Percentiles rank a stretch among this genome's conserved stretches.
phyloP scores from a whole-genome alignment of 148 eudicot genomes.

The Arbutus unedo region DNA sequence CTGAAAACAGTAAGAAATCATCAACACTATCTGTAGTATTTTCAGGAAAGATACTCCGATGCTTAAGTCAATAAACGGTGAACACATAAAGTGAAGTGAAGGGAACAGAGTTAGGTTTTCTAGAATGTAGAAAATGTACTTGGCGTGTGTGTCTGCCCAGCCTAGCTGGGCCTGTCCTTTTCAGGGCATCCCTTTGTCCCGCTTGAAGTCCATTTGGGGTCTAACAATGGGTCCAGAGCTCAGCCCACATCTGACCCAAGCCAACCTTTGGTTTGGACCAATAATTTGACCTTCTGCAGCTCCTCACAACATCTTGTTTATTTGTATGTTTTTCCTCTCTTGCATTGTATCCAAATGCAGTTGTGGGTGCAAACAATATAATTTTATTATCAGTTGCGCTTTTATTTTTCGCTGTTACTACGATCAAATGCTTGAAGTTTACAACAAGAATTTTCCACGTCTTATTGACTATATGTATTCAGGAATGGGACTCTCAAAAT shows the following conservation, averaged over 20 bases:
- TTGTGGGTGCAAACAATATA: background rate
- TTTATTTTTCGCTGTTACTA: background rate
- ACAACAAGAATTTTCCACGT: background rate
- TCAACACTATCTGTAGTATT: background rate
- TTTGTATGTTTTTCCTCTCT: background rate
- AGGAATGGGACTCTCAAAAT: conserved; percentile 90
- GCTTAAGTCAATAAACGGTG: background rate
- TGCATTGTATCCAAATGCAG: background rate
- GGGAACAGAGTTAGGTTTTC: background rate
- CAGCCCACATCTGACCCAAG: background rate
- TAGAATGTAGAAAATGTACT: background rate
- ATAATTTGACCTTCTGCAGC: background rate
- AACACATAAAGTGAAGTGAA: background rate
- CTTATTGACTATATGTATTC: conserved; percentile 8
- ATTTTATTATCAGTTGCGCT: background rate
- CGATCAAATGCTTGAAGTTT: background rate
- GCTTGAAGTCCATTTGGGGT: background rate
- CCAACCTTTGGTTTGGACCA: background rate
- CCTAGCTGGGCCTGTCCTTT: background rate
- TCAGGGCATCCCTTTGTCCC: background rate
- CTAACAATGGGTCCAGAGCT: background rate
- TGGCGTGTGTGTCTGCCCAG: background rate
- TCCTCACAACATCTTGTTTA: background rate
- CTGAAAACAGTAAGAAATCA: background rate
- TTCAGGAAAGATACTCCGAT: background rate